A percentile compares a stretch with the other conserved stretches of the same genome.
Conservation (phyloP, 192 early-diverging fungal genomes). For the Umbelopsis isabellina region DNA sequence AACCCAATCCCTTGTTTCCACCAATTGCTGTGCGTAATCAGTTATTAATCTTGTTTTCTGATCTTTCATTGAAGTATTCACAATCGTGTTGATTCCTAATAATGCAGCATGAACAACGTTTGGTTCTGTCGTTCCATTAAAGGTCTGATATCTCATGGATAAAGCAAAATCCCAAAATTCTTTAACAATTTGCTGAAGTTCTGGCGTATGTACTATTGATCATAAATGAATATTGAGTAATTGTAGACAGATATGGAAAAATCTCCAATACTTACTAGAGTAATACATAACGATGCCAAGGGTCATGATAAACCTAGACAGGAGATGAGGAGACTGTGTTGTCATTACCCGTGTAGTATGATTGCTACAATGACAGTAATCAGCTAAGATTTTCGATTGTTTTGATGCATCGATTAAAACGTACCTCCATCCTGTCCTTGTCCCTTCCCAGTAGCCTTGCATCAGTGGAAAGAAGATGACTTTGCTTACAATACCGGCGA, state of each 20-base stretch:
- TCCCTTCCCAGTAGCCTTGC: conserved; percentile 26
- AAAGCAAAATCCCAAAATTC: conserved; percentile 22
- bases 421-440: conserved; percentile 20
- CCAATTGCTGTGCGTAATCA: conserved; percentile 23
- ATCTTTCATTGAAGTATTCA: conserved; percentile 24
- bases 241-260: neutral
- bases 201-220: conserved; percentile 5
- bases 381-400: neutral
- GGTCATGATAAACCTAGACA: conserved; percentile 15
- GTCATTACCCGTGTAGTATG: conserved; percentile 15
- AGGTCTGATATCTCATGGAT: conserved; percentile 21
- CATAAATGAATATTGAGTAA: neutral
- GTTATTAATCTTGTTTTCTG: conserved; percentile 17
- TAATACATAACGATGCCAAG: conserved; percentile 21
- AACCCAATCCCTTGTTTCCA: conserved; percentile 30
- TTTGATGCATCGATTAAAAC: neutral
- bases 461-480: conserved; percentile 20
- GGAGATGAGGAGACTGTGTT: conserved; percentile 4
- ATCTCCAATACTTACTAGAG: conserved; percentile 4
- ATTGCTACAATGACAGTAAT: neutral
- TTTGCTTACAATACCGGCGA: conserved; percentile 14
- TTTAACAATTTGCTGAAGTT: conserved; percentile 16
- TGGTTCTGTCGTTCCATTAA: conserved; percentile 2
- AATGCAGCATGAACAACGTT: conserved; percentile 16
- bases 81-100: conserved; percentile 21